These are phyloP conservation scores for Porcisia hertigi DNA, from an alignment of 208 protist genomes.

Conservation along the genomic window DNA sequence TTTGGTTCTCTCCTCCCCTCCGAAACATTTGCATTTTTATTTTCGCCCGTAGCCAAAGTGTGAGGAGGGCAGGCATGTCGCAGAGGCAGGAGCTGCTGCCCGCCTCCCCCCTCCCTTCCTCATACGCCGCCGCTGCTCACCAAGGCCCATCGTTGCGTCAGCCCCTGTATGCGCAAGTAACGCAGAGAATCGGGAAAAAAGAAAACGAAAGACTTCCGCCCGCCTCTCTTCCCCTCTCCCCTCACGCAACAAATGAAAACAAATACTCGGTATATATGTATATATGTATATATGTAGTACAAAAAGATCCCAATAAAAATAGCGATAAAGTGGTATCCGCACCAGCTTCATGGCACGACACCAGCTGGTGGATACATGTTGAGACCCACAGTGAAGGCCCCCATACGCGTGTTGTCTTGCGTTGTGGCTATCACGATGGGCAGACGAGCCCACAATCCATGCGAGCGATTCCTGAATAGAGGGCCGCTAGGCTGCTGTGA, in stretches of 20 bases:
- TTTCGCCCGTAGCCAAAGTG: too few species aligned
- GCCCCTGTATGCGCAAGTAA: neutral
- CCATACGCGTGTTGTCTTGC: slow-evolving; percentile 38
- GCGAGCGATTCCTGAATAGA: slow-evolving; percentile 57
- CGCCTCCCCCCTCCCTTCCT: too few species aligned
- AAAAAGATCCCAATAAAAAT: too few species aligned
- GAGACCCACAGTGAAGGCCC: slow-evolving; percentile 61
- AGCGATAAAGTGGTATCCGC: too few species aligned
- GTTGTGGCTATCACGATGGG: slow-evolving; percentile 70
- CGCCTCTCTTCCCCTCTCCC: neutral
- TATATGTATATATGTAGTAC: neutral
- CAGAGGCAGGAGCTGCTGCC: too few species aligned
- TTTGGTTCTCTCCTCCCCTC: too few species aligned
- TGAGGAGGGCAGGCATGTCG: too few species aligned
- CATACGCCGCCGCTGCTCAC: too few species aligned
- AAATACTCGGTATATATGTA: too few species aligned
- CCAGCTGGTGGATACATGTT: slow-evolving; percentile 63
- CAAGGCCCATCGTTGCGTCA: neutral
- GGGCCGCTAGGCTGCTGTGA: slow-evolving; percentile 15
- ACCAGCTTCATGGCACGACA: slow-evolving; percentile 1
- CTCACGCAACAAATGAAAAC: neutral
- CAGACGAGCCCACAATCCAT: slow-evolving; percentile 41
- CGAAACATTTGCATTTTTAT: too few species aligned
- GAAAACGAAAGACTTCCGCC: neutral
- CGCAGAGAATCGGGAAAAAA: neutral